Conservation (phyloP, 495 filamentous ascomycete genomes). For the Xylaria nigripes region DNA sequence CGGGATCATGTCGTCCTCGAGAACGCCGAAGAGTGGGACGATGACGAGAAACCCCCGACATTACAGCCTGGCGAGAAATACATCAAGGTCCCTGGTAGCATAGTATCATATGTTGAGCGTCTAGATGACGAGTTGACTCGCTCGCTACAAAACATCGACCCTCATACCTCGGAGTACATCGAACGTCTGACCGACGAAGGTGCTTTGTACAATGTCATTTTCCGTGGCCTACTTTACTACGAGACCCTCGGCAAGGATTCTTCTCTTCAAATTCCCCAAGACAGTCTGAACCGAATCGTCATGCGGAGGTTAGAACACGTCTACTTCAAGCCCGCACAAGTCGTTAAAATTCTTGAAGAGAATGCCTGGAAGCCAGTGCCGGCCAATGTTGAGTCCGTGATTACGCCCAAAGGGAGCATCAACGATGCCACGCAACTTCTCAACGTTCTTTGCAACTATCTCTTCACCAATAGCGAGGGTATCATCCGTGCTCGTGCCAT, state of each 20-base stretch:
- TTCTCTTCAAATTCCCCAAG: slow-evolving; percentile 67
- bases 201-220: slow-evolving; percentile 83
- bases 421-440: slow-evolving; percentile 66
- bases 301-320: slow-evolving; percentile 93
- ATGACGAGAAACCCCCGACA: slow-evolving; percentile 85
- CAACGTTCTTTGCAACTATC: slow-evolving; percentile 83
- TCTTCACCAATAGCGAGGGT: slow-evolving; percentile 87
- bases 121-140: slow-evolving; percentile 96
- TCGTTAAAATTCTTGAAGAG: slow-evolving; percentile 86
- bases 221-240: slow-evolving; percentile 77
- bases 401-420: slow-evolving; percentile 61
- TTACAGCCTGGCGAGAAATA: slow-evolving; percentile 61
- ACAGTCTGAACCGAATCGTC: slow-evolving; percentile 79
- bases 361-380: slow-evolving; percentile 84
- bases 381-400: slow-evolving; percentile 57
- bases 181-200: slow-evolving; percentile 87
- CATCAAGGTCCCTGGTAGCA: slow-evolving; percentile 82
- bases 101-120: slow-evolving; percentile 90
- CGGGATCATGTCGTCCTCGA: slow-evolving; percentile 76
- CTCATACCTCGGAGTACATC: slow-evolving; percentile 97
- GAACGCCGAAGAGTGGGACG: slow-evolving; percentile 95
- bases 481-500: slow-evolving; percentile 94
- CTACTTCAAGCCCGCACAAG: slow-evolving; percentile 97
- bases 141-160: slow-evolving; percentile 92
- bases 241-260: slow-evolving; percentile 66